These are phyloP conservation scores for Metschnikowia similis DNA, from an alignment of 805 yeast genomes.

Conservation along the genomic window DNA sequence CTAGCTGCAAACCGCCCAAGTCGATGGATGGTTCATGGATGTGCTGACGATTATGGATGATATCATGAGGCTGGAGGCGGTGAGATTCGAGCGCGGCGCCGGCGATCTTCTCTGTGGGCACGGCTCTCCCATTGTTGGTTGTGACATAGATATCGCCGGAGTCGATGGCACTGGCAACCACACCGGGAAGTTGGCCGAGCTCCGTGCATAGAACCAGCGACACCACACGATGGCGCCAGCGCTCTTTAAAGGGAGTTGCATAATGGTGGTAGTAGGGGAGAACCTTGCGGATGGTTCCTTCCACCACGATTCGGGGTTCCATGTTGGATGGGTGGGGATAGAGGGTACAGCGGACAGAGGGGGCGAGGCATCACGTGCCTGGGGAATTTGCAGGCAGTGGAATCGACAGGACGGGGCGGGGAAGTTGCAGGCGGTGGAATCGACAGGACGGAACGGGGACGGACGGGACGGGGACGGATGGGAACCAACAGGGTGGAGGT, in stretches of 20 bases:
- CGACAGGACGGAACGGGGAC: too few relatives aligned
- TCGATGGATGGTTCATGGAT: constrained; percentile 40
- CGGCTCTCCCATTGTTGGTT: constrained; percentile 11
- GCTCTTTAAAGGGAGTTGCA: constrained; percentile 32
- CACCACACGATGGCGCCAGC: constrained; percentile 36
- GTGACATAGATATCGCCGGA: constrained; percentile 24
- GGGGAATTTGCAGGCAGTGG: too few relatives aligned
- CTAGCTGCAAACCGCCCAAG: constrained; percentile 19
- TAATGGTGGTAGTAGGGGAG: constrained; percentile 30
- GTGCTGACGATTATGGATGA: constrained; percentile 31
- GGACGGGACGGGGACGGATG: too few relatives aligned
- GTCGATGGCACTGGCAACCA: constrained; percentile 23
- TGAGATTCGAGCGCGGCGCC: constrained; percentile 3
- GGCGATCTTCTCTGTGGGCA: constrained; percentile 1
- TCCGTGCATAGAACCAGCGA: constrained; percentile 29
- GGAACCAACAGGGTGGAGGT: too few relatives aligned
- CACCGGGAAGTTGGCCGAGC: constrained; percentile 28
- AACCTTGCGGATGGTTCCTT: constrained; percentile 33
- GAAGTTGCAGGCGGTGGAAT: too few relatives aligned
- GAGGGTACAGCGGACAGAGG: not conserved
- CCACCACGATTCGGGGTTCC: constrained; percentile 11
- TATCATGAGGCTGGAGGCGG: constrained; percentile 21
- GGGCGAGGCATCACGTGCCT: not conserved
- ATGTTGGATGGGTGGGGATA: not conserved
- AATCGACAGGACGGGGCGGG: too few relatives aligned